Evolutionary conservation across 495 filamentous ascomycete genomes (phyloP).

Genomic region (Aspergillus haitiensis): DNA sequence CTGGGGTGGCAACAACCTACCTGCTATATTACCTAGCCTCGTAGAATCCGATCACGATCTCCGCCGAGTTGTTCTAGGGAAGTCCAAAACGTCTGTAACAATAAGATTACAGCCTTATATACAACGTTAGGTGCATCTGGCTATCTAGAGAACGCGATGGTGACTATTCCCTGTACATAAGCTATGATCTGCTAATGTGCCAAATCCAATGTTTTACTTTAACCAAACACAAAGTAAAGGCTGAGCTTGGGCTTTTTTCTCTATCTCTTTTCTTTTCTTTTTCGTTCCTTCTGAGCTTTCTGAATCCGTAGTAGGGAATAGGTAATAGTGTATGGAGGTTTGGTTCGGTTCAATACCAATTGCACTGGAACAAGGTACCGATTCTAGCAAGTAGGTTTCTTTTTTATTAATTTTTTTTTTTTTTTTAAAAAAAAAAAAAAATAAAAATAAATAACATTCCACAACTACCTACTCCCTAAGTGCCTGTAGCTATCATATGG

Average conservation of each 20-base stretch:
- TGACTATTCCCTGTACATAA: too few species aligned
- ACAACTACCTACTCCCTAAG: not conserved
- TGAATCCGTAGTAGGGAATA: not conserved
- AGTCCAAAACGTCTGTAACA: not conserved
- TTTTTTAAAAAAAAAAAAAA: not conserved
- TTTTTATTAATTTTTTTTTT: too few species aligned
- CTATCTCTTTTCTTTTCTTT: not conserved
- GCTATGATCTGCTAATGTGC: too few species aligned
- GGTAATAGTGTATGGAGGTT: not conserved
- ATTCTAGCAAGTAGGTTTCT: not conserved
- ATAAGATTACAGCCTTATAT: too few species aligned
- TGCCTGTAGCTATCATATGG: not conserved
- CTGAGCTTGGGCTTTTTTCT: too few species aligned
- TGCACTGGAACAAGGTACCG: not conserved
- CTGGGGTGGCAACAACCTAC: slow-evolving; percentile 1
- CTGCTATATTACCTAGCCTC: not conserved
- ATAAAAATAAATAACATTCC: not conserved
- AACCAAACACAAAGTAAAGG: too few species aligned
- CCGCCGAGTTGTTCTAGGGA: not conserved
- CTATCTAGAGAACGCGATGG: too few species aligned
- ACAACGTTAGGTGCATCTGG: too few species aligned
- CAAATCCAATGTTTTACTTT: too few species aligned
- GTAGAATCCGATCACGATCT: not conserved
- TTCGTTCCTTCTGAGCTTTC: not conserved
- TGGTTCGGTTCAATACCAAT: not conserved